A percentile compares a stretch with the other conserved stretches of the same genome.
Evolutionary conservation across 1,284 basidiomycete species (phyloP).

Genomic region (Golubevia pallescens): DNA sequence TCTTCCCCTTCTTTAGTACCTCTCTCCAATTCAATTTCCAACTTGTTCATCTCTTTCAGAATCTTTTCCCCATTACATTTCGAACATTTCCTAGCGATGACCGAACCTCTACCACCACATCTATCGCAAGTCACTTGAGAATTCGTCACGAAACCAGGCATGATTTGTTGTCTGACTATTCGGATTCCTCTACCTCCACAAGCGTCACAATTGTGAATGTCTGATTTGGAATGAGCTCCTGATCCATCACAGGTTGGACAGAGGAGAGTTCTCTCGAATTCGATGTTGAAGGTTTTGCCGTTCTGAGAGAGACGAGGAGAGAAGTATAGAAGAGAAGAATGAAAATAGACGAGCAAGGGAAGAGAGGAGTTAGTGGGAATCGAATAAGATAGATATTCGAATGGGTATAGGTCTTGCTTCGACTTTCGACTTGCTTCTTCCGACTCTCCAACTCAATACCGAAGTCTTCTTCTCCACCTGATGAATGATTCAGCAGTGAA

Average conservation of each 20-base stretch:
- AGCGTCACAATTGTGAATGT: slow-evolving; percentile 50
- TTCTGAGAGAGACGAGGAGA: slow-evolving; percentile 1
- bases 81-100: slow-evolving; percentile 42
- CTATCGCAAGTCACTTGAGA: slow-evolving; percentile 41
- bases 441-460: no score
- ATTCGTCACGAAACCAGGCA: slow-evolving; percentile 61
- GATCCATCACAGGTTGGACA: slow-evolving; percentile 57
- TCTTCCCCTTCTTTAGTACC: slow-evolving; percentile 50
- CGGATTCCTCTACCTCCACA: slow-evolving; percentile 51
- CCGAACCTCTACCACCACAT: slow-evolving; percentile 47
- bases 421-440: no score
- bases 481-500: no score
- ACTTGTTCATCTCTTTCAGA: slow-evolving; percentile 34
- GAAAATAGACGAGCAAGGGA: no score
- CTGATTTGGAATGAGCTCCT: slow-evolving; percentile 46
- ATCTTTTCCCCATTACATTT: slow-evolving; percentile 52
- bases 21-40: slow-evolving; percentile 52
- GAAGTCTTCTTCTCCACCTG: no score
- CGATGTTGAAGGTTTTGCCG: slow-evolving; percentile 40
- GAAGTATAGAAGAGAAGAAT: no score
- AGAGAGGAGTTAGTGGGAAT: no score
- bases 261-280: slow-evolving; percentile 47
- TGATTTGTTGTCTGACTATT: slow-evolving; percentile 59
- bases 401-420: no score
- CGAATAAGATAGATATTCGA: no score